These are phyloP conservation scores for Leccinum incarnatum DNA, from an alignment of 768 basidiomycete species.

Conservation along the genomic window DNA sequence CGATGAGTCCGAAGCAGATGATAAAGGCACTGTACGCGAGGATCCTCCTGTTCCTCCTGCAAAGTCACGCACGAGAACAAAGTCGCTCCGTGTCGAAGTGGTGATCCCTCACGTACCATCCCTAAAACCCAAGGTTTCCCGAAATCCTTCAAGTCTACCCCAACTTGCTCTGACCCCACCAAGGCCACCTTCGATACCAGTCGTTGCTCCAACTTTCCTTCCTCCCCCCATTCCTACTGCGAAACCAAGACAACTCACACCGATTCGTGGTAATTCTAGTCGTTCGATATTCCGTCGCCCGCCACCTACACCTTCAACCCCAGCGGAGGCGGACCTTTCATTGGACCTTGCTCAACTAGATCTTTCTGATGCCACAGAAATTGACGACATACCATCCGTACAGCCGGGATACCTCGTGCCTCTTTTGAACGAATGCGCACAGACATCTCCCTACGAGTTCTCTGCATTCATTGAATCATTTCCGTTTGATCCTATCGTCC, in stretches of 20 bases:
- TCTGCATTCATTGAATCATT: slow-evolving; percentile 82
- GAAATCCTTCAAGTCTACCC: slow-evolving; percentile 10
- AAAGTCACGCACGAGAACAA: slow-evolving; percentile 17
- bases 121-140: slow-evolving; percentile 17
- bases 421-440: slow-evolving; percentile 69
- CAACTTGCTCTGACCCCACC: slow-evolving; percentile 4
- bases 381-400: slow-evolving; percentile 42
- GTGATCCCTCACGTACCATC: slow-evolving; percentile 38
- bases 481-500: slow-evolving; percentile 69
- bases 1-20: slow-evolving; percentile 46
- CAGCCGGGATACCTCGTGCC: slow-evolving; percentile 57
- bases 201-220: slow-evolving; percentile 2
- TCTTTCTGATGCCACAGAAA: slow-evolving; percentile 46
- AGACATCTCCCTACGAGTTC: slow-evolving; percentile 70
- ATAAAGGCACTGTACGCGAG: slow-evolving; percentile 4
- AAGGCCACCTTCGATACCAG: slow-evolving; percentile 1
- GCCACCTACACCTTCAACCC: slow-evolving; percentile 56
- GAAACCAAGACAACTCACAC: slow-evolving; percentile 64
- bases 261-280: slow-evolving; percentile 49
- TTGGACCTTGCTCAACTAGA: slow-evolving; percentile 38
- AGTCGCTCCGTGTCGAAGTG: slow-evolving; percentile 37
- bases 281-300: slow-evolving; percentile 36
- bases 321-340: slow-evolving; percentile 47
- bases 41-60: slow-evolving; percentile 4
- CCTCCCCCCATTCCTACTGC: slow-evolving; percentile 17